These are phyloP conservation scores for Tricholoma saponaceum DNA, from an alignment of 768 basidiomycete genomes.

Conservation along the genomic window DNA sequence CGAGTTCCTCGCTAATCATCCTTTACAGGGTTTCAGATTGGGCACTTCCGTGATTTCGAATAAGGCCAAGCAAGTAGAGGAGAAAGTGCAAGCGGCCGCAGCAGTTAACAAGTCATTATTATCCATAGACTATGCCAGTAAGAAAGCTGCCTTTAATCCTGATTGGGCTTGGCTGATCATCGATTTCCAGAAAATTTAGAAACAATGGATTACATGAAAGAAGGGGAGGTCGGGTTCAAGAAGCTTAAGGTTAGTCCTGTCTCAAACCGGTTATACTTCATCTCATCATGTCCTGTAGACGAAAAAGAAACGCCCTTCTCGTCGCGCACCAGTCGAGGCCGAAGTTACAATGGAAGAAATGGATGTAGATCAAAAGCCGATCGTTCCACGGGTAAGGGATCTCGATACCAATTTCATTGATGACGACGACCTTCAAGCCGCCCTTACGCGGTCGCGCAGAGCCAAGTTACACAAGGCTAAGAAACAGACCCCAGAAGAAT, in stretches of 20 bases:
- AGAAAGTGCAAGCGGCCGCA: conserved; percentile 50
- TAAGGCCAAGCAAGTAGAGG: conserved; percentile 36
- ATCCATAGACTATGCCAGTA: conserved; percentile 88
- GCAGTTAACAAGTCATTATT: conserved; percentile 77
- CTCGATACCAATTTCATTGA: conserved; percentile 91
- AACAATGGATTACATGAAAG: conserved; percentile 83
- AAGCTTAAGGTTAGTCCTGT: conserved; percentile 69
- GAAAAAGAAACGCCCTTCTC: conserved; percentile 86
- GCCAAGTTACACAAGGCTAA: conserved; percentile 75
- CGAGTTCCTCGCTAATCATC: conserved; percentile 5
- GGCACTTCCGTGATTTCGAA: conserved; percentile 53
- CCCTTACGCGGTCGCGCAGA: conserved; percentile 80
- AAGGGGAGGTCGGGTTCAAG: conserved; percentile 93
- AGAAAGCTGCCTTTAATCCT: conserved; percentile 26
- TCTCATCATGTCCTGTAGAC: conserved; percentile 43
- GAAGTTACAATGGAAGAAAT: conserved; percentile 56
- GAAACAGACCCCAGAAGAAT: conserved; percentile 76
- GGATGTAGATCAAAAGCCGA: conserved; percentile 78
- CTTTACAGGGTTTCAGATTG: conserved; percentile 75
- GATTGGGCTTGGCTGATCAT: conserved; percentile 12
- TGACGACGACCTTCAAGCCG: conserved; percentile 96
- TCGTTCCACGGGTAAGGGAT: conserved; percentile 63
- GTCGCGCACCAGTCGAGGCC: conserved; percentile 56
- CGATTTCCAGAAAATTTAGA: conserved; percentile 70
- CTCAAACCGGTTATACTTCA: neutral